These are phyloP conservation scores for Podospora pseudocomata DNA, from an alignment of 495 filamentous ascomycete species.

Conservation along the genomic window DNA sequence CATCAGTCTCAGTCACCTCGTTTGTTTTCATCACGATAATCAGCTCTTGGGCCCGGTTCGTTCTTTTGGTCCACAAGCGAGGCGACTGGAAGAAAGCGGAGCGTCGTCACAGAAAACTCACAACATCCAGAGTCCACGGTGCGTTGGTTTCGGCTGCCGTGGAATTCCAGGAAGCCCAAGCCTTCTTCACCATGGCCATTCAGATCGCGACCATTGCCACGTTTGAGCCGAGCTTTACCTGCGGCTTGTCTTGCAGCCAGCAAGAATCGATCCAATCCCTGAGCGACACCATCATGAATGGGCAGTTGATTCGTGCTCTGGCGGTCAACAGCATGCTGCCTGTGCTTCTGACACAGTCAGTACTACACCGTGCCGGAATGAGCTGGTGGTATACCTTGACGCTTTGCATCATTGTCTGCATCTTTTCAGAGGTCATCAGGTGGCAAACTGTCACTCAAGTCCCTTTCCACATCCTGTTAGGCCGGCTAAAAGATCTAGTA, in stretches of 20 bases:
- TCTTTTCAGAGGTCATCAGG: neutral
- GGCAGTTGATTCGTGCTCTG: neutral
- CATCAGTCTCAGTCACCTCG: neutral
- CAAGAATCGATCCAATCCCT: neutral
- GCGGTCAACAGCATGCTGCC: slow-evolving; percentile 6
- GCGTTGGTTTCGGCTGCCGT: neutral
- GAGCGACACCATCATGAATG: neutral
- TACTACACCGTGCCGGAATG: neutral
- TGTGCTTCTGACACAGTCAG: neutral
- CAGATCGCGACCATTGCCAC: slow-evolving; percentile 4
- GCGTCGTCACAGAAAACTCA: neutral
- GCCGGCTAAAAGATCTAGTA: neutral
- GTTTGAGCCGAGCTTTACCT: neutral
- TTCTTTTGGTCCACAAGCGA: neutral
- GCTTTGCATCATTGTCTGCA: neutral
- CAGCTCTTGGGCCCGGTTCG: neutral
- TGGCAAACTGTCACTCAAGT: neutral
- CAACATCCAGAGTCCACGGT: neutral
- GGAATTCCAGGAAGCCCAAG: slow-evolving; percentile 10
- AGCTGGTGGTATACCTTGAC: slow-evolving; percentile 4
- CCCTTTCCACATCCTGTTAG: neutral
- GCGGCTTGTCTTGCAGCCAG: neutral
- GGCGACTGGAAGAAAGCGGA: neutral
- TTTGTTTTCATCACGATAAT: neutral
- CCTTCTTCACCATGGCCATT: slow-evolving; percentile 8